phyloP scores from a whole-genome alignment of 345 rosid genomes.

The Pugionium dolabratum region DNA sequence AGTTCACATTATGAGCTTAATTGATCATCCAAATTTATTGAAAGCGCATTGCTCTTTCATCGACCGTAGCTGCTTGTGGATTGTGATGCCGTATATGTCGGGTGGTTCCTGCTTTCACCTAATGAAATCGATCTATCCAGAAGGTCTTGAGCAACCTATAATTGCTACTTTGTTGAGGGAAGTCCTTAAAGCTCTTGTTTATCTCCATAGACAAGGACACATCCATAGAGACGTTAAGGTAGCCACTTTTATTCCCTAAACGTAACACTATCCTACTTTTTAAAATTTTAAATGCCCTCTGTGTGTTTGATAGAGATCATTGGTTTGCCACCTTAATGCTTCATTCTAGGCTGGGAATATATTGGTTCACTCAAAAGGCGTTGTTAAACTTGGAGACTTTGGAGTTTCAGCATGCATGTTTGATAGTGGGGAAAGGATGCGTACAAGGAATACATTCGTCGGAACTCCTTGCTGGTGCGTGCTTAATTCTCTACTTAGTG shows the following conservation, averaged over 20 bases:
- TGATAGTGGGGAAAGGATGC: conserved; percentile 87
- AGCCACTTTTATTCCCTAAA: too few relatives aligned
- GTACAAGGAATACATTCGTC: conserved; percentile 77
- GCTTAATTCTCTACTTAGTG: conserved; percentile 14
- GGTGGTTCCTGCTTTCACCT: conserved; percentile 85
- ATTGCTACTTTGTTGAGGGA: conserved; percentile 72
- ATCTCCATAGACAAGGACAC: conserved; percentile 79
- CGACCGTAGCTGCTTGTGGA: conserved; percentile 65
- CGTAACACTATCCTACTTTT: too few relatives aligned
- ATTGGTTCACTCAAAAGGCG: conserved; percentile 62
- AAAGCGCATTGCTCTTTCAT: conserved; percentile 78
- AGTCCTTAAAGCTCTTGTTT: conserved; percentile 82
- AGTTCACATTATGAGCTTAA: conserved; percentile 78
- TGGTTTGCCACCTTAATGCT: too few relatives aligned
- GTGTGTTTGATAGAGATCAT: too few relatives aligned
- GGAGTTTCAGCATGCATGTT: conserved; percentile 96
- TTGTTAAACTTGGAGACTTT: conserved; percentile 79
- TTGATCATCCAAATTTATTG: conserved; percentile 69
- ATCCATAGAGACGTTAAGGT: conserved; percentile 98
- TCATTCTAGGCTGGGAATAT: conserved; percentile 92
- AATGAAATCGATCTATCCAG: conserved; percentile 68
- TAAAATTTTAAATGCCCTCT: too few relatives aligned
- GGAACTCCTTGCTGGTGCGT: conserved; percentile 89
- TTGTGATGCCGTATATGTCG: conserved; percentile 93
- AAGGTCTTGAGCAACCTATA: conserved; percentile 85